These are phyloP conservation scores for Tricholomella constricta DNA, from an alignment of 768 basidiomycete species.

Conservation along the genomic window DNA sequence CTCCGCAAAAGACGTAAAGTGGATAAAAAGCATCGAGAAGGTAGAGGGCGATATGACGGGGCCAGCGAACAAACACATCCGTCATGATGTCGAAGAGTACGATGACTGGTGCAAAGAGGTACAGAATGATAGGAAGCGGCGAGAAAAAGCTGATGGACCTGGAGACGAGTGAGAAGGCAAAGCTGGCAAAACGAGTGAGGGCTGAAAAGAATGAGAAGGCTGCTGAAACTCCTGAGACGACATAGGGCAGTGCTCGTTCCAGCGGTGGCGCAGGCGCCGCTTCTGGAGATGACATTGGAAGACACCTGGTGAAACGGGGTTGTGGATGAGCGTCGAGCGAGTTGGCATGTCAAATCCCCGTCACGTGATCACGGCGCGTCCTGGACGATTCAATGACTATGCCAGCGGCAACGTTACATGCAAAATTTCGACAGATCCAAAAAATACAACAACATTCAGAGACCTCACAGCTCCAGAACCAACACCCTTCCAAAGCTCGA, in stretches of 20 bases:
- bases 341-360: too few relatives aligned
- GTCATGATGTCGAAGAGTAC: slow-evolving; percentile 42
- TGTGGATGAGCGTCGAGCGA: too few relatives aligned
- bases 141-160: slow-evolving; percentile 19
- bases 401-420: background rate
- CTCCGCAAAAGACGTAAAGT: slow-evolving; percentile 56
- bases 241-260: slow-evolving; percentile 18
- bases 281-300: slow-evolving; percentile 3
- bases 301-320: background rate
- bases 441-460: background rate
- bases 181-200: slow-evolving; percentile 5
- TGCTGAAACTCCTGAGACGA: slow-evolving; percentile 7
- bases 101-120: slow-evolving; percentile 50
- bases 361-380: background rate
- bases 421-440: background rate
- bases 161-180: slow-evolving; percentile 1
- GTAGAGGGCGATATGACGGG: slow-evolving; percentile 40
- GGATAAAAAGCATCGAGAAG: slow-evolving; percentile 51
- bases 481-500: slow-evolving; percentile 49
- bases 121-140: slow-evolving; percentile 34
- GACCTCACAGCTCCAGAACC: slow-evolving; percentile 36
- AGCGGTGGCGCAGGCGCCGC: slow-evolving; percentile 9
- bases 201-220: slow-evolving; percentile 6
- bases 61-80: slow-evolving; percentile 46
- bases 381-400: background rate